These are phyloP conservation scores for Trichoderma asperellum DNA, from an alignment of 2,329 filamentous ascomycete genomes.

Conservation along the genomic window DNA sequence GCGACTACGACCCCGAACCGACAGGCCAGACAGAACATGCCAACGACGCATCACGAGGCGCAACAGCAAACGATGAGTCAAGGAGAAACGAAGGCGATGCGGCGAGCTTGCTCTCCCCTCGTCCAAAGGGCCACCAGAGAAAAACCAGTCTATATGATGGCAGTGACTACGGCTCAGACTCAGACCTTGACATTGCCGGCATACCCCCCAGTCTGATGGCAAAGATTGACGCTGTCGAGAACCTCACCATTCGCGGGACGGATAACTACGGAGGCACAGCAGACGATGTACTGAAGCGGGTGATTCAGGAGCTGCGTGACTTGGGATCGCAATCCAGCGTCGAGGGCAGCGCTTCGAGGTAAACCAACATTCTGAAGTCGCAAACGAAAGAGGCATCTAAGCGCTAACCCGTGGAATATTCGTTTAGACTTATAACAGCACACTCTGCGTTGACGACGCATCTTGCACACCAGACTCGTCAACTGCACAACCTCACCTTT, in stretches of 20 bases:
- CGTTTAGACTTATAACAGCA: constrained; percentile 69
- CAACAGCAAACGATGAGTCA: constrained; percentile 42
- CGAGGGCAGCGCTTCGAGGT: constrained; percentile 74
- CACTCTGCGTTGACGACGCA: constrained; percentile 76
- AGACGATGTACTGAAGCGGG: constrained; percentile 69
- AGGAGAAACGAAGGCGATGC: constrained; percentile 45
- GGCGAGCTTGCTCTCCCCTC: constrained; percentile 48
- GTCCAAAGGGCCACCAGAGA: constrained; percentile 54
- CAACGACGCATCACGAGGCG: constrained; percentile 12
- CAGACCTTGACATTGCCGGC: constrained; percentile 69
- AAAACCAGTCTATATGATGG: constrained; percentile 68
- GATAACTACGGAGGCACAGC: constrained; percentile 67
- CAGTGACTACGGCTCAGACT: constrained; percentile 74
- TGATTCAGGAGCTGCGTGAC: constrained; percentile 71
- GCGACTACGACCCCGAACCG: constrained; percentile 51
- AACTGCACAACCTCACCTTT: constrained; percentile 73
- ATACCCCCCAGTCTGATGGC: constrained; percentile 69
- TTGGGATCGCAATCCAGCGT: constrained; percentile 74
- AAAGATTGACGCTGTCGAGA: constrained; percentile 73
- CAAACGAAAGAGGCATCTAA: background rate
- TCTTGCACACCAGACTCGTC: constrained; percentile 73
- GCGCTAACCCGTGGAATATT: background rate
- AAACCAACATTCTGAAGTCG: constrained; percentile 32
- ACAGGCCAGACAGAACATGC: background rate
- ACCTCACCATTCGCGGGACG: constrained; percentile 66